Conservation (phyloP, 1,284 basidiomycete species). For the Marasmius tenuissimus region DNA sequence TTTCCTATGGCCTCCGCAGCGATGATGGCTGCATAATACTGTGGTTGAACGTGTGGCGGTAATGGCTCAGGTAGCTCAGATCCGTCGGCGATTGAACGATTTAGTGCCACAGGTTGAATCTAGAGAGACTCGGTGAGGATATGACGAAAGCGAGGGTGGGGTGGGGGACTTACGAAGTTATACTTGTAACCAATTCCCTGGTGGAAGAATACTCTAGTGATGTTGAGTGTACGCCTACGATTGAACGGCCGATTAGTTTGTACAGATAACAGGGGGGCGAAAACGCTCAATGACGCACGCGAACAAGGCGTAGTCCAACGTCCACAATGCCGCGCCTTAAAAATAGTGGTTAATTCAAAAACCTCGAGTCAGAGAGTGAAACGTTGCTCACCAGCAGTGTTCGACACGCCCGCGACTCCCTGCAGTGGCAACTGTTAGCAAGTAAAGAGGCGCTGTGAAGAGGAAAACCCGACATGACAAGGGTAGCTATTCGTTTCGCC, state of each 20-base stretch:
- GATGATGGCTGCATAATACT: slow-evolving; percentile 61
- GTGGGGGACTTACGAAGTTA: slow-evolving; percentile 34
- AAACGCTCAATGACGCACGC: slow-evolving; percentile 30
- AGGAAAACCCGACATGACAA: slow-evolving; percentile 37
- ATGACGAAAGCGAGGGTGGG: not conserved
- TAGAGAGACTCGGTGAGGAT: slow-evolving; percentile 18
- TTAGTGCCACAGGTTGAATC: slow-evolving; percentile 57
- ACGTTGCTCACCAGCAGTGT: slow-evolving; percentile 51
- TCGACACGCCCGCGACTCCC: slow-evolving; percentile 68
- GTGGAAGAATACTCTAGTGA: slow-evolving; percentile 44
- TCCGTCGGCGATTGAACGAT: slow-evolving; percentile 52
- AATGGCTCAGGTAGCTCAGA: slow-evolving; percentile 43
- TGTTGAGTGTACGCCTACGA: slow-evolving; percentile 10
- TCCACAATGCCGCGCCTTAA: slow-evolving; percentile 59
- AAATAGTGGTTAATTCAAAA: not conserved
- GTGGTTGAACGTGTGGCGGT: slow-evolving; percentile 56
- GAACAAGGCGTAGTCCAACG: slow-evolving; percentile 62
- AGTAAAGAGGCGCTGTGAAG: not conserved
- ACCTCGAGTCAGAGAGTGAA: not conserved
- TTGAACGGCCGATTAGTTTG: slow-evolving; percentile 26
- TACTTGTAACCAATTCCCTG: slow-evolving; percentile 51
- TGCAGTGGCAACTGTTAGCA: slow-evolving; percentile 21
- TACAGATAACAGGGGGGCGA: slow-evolving; percentile 17
- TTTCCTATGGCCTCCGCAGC: slow-evolving; percentile 40
- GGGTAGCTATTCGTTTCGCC: slow-evolving; percentile 59